Evolutionary conservation across 2,329 filamentous ascomycete species (phyloP).

Genomic region (Ophiocordyceps sinensis): DNA sequence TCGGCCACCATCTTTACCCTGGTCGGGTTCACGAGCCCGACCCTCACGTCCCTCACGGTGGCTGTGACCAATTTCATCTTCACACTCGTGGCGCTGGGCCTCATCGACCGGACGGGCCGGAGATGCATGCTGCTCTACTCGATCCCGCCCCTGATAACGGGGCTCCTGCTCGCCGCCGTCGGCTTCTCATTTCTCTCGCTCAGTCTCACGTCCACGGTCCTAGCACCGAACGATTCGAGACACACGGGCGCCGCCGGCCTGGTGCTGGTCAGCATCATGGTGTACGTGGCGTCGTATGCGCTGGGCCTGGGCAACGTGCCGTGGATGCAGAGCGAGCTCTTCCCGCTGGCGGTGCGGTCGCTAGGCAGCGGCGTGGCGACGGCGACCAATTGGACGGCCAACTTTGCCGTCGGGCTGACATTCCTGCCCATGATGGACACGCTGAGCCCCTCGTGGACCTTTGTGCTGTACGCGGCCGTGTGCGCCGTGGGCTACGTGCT

Average conservation of each 20-base stretch:
- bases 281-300: slow-evolving; percentile 78
- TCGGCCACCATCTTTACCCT: slow-evolving; percentile 69
- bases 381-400: slow-evolving; percentile 74
- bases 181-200: slow-evolving; percentile 53
- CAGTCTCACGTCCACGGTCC: slow-evolving; percentile 5
- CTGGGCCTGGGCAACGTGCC: slow-evolving; percentile 82
- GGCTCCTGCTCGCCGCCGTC: slow-evolving; percentile 54
- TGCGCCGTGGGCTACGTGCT: slow-evolving; percentile 53
- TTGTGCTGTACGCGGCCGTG: slow-evolving; percentile 62
- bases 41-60: slow-evolving; percentile 64
- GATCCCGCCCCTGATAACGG: slow-evolving; percentile 68
- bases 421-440: slow-evolving; percentile 79
- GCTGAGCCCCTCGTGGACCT: slow-evolving; percentile 61
- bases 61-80: slow-evolving; percentile 74
- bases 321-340: slow-evolving; percentile 92
- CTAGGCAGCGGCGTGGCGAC: slow-evolving; percentile 61
- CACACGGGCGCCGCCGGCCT: slow-evolving; percentile 28
- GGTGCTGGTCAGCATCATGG: slow-evolving; percentile 61
- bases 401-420: slow-evolving; percentile 73
- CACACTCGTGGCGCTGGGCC: slow-evolving; percentile 56
- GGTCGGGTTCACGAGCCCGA: slow-evolving; percentile 65
- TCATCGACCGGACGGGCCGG: slow-evolving; percentile 69
- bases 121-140: slow-evolving; percentile 69
- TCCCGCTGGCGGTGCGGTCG: slow-evolving; percentile 60
- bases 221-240: slow-evolving; percentile 3